Conservation (phyloP, 163 green algal genomes). For the Chlorella variabilis region DNA sequence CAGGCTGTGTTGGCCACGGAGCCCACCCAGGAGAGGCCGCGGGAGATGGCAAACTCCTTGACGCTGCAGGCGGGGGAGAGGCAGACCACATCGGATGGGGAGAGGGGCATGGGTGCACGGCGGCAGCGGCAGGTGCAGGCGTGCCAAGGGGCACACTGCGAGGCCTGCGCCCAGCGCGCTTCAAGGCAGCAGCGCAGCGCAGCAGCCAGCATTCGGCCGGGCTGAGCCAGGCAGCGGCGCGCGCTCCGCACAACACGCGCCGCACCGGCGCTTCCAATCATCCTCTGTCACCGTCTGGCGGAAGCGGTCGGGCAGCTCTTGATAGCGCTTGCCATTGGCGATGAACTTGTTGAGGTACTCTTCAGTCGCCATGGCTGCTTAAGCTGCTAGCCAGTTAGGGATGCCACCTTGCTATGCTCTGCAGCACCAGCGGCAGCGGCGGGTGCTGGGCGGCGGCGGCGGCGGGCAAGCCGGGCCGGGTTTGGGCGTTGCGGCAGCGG, state of each 20-base stretch:
- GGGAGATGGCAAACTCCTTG: constrained; percentile 82
- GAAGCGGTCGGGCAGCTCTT: constrained; percentile 68
- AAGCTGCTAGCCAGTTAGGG: not conserved
- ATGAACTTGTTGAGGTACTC: constrained; percentile 73
- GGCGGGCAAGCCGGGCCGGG: too few species aligned
- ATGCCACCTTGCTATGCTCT: too few species aligned
- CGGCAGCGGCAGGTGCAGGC: not conserved
- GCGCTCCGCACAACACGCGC: not conserved
- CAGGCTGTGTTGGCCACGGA: constrained; percentile 67
- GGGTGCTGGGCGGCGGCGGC: too few species aligned
- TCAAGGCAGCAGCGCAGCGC: too few species aligned
- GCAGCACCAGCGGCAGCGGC: not conserved
- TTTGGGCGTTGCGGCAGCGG: too few species aligned
- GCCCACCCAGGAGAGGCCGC: constrained; percentile 72
- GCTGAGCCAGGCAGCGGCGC: too few species aligned
- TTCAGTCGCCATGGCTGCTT: constrained; percentile 68
- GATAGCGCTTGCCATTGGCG: constrained; percentile 61
- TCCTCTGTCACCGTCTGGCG: constrained; percentile 57
- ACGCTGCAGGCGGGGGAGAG: constrained; percentile 65
- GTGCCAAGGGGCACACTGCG: too few species aligned
- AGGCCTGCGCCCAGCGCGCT: too few species aligned
- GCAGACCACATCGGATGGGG: not conserved
- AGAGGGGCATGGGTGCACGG: not conserved
- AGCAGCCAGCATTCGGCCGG: not conserved
- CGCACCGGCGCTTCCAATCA: constrained; percentile 47